A percentile compares a stretch with the other conserved stretches of the same genome.
Conservation (phyloP, 805 yeast genomes). For the Kazachstania psychrophila region DNA sequence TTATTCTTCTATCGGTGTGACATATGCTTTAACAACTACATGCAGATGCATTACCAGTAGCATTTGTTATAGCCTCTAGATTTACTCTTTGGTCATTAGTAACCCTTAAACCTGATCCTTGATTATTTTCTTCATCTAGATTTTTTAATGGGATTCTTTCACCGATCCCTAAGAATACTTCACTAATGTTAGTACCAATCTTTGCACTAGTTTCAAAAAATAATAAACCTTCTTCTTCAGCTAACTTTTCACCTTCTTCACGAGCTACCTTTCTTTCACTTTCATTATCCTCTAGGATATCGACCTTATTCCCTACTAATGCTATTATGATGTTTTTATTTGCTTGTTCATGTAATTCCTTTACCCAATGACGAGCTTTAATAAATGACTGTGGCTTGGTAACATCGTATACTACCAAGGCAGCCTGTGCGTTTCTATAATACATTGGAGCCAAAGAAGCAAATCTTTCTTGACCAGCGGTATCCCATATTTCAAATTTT, state of each 20-base stretch:
- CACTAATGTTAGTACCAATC: slow-evolving; percentile 79
- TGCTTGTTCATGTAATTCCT: slow-evolving; percentile 91
- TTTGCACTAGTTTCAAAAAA: slow-evolving; percentile 95
- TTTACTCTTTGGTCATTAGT: slow-evolving; percentile 29
- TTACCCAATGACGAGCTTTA: slow-evolving; percentile 97
- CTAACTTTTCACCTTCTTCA: slow-evolving; percentile 80
- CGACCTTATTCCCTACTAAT: slow-evolving; percentile 86
- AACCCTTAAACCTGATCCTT: slow-evolving; percentile 17
- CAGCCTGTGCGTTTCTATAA: slow-evolving; percentile 95
- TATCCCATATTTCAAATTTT: slow-evolving; percentile 92
- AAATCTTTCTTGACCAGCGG: slow-evolving; percentile 97
- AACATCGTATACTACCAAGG: slow-evolving; percentile 88
- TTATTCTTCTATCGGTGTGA: too few species aligned
- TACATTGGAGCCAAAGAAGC: slow-evolving; percentile 96
- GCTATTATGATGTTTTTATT: slow-evolving; percentile 88
- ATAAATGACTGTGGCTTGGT: slow-evolving; percentile 91
- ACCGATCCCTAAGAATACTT: slow-evolving; percentile 85
- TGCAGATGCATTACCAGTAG: slow-evolving; percentile 23
- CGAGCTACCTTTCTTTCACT: slow-evolving; percentile 59
- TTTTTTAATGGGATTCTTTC: slow-evolving; percentile 57
- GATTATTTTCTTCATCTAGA: slow-evolving; percentile 19
- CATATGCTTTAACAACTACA: slow-evolving; percentile 26
- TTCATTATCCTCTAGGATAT: slow-evolving; percentile 47
- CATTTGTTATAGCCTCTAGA: slow-evolving; percentile 25
- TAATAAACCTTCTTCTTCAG: slow-evolving; percentile 82